phyloP scores from a whole-genome alignment of 2,329 filamentous ascomycete species.

The Neurospora sp. region DNA sequence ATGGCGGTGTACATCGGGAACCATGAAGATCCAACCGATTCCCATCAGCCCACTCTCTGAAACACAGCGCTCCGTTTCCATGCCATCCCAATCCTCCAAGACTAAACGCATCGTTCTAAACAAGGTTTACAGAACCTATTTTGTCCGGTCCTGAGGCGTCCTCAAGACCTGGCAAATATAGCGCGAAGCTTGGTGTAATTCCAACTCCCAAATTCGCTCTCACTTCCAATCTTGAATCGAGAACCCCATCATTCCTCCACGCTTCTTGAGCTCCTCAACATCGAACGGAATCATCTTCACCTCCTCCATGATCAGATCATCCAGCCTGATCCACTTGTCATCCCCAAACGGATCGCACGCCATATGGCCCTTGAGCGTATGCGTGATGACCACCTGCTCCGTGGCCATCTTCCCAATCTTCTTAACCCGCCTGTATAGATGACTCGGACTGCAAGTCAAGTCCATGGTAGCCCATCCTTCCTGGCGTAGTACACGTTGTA shows the following conservation, averaged over 20 bases:
- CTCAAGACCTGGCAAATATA: not conserved
- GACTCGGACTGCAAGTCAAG: not conserved
- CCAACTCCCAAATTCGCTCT: not conserved
- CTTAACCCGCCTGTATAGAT: not conserved
- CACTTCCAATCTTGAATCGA: not conserved
- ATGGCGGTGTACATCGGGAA: not conserved
- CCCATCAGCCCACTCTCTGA: not conserved
- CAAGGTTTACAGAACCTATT: not conserved
- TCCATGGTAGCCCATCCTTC: slow-evolving; percentile 1
- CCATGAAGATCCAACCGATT: not conserved
- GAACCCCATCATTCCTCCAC: not conserved
- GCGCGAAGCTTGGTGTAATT: not conserved
- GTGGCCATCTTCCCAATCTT: not conserved
- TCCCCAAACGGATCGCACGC: slow-evolving; percentile 2
- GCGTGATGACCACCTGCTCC: not conserved
- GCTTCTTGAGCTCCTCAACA: not conserved
- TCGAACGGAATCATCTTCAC: not conserved
- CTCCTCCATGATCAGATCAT: not conserved
- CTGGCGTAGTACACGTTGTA: not conserved
- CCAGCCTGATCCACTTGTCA: not conserved
- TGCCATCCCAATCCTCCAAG: not conserved
- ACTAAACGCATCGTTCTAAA: not conserved
- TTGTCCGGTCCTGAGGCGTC: not conserved
- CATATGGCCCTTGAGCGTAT: not conserved
- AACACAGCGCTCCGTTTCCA: not conserved